These are phyloP conservation scores for Tillandsia fasciculata DNA, from an alignment of 176 grass and related monocot species.

Conservation along the genomic window DNA sequence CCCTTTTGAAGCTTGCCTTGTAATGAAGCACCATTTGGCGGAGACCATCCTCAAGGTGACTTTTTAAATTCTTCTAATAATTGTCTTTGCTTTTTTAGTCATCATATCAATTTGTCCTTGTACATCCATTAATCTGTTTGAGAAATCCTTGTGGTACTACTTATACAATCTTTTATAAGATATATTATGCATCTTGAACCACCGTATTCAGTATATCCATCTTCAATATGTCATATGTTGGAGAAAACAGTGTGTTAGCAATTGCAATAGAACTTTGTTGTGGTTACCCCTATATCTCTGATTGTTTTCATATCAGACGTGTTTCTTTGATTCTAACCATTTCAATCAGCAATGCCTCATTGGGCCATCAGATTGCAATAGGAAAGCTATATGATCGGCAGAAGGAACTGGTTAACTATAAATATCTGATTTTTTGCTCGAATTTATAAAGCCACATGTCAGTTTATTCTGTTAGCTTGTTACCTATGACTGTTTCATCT, in stretches of 20 bases:
- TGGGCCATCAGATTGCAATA: background rate
- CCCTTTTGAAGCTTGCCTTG: conserved; percentile 91
- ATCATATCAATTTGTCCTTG: background rate
- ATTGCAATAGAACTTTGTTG: background rate
- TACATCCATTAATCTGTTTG: background rate
- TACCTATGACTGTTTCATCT: conserved; percentile 1
- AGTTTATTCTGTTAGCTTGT: background rate
- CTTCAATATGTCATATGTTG: no score
- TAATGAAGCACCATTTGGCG: conserved; percentile 95
- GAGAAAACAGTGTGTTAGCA: background rate
- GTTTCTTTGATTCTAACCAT: background rate
- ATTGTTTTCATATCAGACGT: background rate
- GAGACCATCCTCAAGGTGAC: conserved; percentile 76
- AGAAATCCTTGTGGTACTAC: no score
- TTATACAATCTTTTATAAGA: no score
- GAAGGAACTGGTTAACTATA: no score
- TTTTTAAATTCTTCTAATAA: conserved; percentile 1
- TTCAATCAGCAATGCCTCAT: background rate
- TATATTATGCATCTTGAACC: no score
- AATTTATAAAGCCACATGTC: no score
- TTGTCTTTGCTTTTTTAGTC: conserved; percentile 1
- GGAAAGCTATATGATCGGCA: no score
- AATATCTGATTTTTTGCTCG: background rate
- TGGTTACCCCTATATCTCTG: background rate
- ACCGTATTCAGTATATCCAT: no score